phyloP scores from a whole-genome alignment of 495 filamentous ascomycete genomes.

The Diplogelasinospora grovesii region DNA sequence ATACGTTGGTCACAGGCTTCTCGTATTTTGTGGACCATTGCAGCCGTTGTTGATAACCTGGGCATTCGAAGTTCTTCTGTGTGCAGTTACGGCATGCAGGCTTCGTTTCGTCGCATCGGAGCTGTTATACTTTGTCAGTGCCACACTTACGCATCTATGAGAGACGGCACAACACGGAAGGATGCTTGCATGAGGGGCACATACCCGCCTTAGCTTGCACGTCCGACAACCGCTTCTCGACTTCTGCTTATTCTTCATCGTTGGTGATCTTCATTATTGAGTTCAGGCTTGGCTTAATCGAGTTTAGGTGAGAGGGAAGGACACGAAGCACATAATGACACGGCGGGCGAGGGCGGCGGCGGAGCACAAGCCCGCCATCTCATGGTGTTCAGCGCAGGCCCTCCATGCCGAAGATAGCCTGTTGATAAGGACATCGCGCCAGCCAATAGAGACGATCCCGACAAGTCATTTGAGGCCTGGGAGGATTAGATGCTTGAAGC shows the following conservation, averaged over 20 bases:
- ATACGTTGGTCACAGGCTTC: slow-evolving; percentile 9
- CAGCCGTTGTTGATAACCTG: slow-evolving; percentile 30
- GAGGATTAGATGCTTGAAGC: background rate
- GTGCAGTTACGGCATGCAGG: slow-evolving; percentile 24
- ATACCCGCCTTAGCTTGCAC: slow-evolving; percentile 27
- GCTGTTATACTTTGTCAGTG: slow-evolving; percentile 10
- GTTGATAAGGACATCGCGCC: slow-evolving; percentile 1
- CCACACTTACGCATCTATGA: background rate
- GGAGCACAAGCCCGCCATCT: no score
- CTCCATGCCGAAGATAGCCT: slow-evolving; percentile 6
- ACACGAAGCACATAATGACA: no score
- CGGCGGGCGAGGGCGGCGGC: no score
- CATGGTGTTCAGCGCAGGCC: background rate
- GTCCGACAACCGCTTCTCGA: slow-evolving; percentile 27
- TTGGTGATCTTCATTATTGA: slow-evolving; percentile 1
- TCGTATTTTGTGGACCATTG: slow-evolving; percentile 34
- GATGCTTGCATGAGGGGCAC: slow-evolving; percentile 4
- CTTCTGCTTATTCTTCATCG: slow-evolving; percentile 31
- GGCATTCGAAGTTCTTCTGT: slow-evolving; percentile 26
- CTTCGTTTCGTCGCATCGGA: slow-evolving; percentile 29
- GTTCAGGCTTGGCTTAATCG: background rate
- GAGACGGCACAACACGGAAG: background rate
- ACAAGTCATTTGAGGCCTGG: slow-evolving; percentile 4
- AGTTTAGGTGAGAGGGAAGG: no score
- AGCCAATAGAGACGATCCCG: slow-evolving; percentile 13